Evolutionary conservation across 495 filamentous ascomycete species (phyloP).

Genomic region (Alectoria sarmentosa): DNA sequence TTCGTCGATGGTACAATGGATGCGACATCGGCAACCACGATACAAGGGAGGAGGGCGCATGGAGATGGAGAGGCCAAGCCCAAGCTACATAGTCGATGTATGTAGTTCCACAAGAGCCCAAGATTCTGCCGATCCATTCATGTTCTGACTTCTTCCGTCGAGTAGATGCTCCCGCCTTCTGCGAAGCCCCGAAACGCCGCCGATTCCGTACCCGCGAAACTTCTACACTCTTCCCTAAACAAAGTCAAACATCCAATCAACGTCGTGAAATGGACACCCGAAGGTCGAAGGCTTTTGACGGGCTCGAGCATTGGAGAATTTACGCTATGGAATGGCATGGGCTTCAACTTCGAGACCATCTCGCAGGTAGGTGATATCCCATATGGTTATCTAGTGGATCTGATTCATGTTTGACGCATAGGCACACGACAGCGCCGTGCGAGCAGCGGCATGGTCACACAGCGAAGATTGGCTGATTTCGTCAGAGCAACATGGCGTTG

Average conservation of each 20-base stretch:
- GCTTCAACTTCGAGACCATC: constrained; percentile 98
- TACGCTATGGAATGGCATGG: constrained; percentile 96
- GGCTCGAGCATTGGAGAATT: constrained; percentile 96
- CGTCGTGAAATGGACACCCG: constrained; percentile 95
- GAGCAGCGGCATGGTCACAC: constrained; percentile 82
- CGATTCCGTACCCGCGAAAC: constrained; percentile 79
- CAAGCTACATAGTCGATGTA: constrained; percentile 86
- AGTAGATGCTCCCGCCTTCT: constrained; percentile 77
- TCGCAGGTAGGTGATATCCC: constrained; percentile 58
- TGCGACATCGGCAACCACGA: constrained; percentile 72
- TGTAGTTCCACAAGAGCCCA: constrained; percentile 32
- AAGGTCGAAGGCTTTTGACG: constrained; percentile 84
- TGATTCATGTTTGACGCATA: constrained; percentile 25
- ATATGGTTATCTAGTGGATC: neutral
- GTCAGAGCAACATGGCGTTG: constrained; percentile 85
- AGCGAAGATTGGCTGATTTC: constrained; percentile 95
- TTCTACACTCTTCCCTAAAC: constrained; percentile 91
- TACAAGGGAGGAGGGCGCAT: constrained; percentile 60
- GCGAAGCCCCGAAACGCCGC: constrained; percentile 64
- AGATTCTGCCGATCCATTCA: neutral
- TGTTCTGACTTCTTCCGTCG: neutral
- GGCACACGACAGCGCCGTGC: constrained; percentile 90
- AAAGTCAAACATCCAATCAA: constrained; percentile 97
- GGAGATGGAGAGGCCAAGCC: constrained; percentile 75
- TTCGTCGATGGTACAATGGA: constrained; percentile 85